Base-by-base conservation (phyloP, 768 basidiomycete genomes). In the Auriculariales sp. region DNA sequence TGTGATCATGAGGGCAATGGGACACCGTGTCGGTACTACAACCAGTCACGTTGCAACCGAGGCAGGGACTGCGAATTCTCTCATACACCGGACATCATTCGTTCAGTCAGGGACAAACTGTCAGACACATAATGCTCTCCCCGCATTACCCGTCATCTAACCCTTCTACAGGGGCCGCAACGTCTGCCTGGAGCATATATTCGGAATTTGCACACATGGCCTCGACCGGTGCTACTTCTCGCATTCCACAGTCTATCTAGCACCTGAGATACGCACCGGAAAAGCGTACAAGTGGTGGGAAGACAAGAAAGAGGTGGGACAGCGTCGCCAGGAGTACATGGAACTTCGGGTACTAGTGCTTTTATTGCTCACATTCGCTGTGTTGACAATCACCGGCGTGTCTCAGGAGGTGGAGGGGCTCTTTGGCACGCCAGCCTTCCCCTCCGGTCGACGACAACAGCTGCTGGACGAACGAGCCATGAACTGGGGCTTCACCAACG, bases 401-500 rank as follows among this genome's bases (percentile, higher is more conserved):
- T n/a, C n/a, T n/a, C n/a, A n/a, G n/a, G n/a, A n/a, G n/a, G n/a
- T n/a, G n/a, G n/a, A n/a, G n/a, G n/a, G n/a, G n/a, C n/a, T n/a
- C n/a, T n/a, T n/a, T n/a, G n/a, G n/a, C n/a, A n/a, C n/a, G n/a
- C n/a, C n/a, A n/a, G n/a, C n/a, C n/a, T n/a, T n/a, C n/a, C n/a
- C n/a, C n/a, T n/a, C n/a, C n/a, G n/a, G n/a, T n/a, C 34, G 36
- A 29, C 24, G 32, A 7, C 34, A 15, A 27, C 12, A 19, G 15
- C 35, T 15, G 1, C 10, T 48, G 12, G 57, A 57, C 28, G 53
- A 61, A 47, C 53, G 59, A 30, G 46, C 48, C 50, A 25, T 19
- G 46, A 65, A 66, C 36, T 47, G 39, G 11, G 67, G 65, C 3
- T 69, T 68, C 56, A 64, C 65, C 6, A 52, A 63, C 3, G 62